phyloP scores from a whole-genome alignment of 176 grass and related monocot species.

The Hsuehochloa calcarea region DNA sequence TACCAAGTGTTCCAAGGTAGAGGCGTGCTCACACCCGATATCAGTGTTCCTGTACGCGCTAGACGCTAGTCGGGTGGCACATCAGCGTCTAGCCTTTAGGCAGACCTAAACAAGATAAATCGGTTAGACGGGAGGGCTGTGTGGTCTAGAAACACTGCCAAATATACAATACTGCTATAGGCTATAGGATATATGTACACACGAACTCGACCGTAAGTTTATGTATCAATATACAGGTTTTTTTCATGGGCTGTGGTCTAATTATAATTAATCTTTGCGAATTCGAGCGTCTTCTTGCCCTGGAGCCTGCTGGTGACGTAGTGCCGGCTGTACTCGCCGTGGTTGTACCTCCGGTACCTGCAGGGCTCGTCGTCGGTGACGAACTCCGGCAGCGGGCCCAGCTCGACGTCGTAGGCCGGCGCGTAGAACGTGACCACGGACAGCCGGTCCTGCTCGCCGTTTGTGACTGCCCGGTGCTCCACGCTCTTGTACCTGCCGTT shows the following conservation, averaged over 20 bases:
- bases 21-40: neutral
- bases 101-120: no score
- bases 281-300: conserved; percentile 90
- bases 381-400: conserved; percentile 73
- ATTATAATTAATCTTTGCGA: conserved; percentile 56
- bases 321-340: conserved; percentile 86
- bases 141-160: neutral
- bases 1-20: neutral
- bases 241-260: neutral
- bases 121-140: no score
- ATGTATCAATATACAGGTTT: neutral
- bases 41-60: neutral
- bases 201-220: neutral
- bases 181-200: neutral
- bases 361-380: conserved; percentile 41
- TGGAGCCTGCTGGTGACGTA: conserved; percentile 81
- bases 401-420: conserved; percentile 73
- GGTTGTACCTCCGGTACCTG: conserved; percentile 73
- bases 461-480: conserved; percentile 76
- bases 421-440: conserved; percentile 88
- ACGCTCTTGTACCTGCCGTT: conserved; percentile 93
- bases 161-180: neutral
- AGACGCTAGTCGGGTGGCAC: no score
- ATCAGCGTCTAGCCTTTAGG: no score
- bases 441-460: conserved; percentile 41